Evolutionary conservation across 1,139 yeast genomes (phyloP), one percentile per base, ranked within the genome.

Genomic region (Candida pseudoviswanathii): DNA sequence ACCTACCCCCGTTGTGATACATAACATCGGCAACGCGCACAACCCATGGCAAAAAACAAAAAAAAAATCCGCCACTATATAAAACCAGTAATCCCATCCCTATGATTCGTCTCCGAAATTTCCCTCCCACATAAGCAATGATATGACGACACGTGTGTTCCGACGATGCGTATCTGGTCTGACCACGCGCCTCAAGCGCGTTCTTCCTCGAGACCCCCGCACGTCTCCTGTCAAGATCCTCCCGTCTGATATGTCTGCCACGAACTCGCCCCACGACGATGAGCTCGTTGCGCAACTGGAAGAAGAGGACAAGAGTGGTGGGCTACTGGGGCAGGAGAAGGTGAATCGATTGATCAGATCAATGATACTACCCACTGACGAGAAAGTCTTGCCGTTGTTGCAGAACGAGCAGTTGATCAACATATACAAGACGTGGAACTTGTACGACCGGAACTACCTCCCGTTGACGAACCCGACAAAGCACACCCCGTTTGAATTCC

Each of bases 401-500:
- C 9, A 16, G 6, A 42, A 32, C 25, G 32, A 32, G 9, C 41
- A 26, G 24, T 36, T 53, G 21, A 24, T 16, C 6, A 39, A 44
- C n/a, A 27, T 57, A 26, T 57, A 52, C 32, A 38, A 41, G 2
- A 42, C 52, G 47, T 57, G 58, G 58, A 43, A 50, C n/a, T 7
- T 57, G n/a, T 36, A 51, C 3, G 29, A 30, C 5, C 29, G 16
- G 3, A 27, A 39, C 9, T 33, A 41, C 11, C 43, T 57, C 24
- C 60, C 60, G n/a, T 26, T 52, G 10, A 25, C 26, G 2, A 49
- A 43, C 11, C 54, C 54, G 5, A n/a, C 27, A 2, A 29, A 41
- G 3, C 24, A 21, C 5, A 39, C 48, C 2, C 77, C 77, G 3
- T 71, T 58, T 47, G 53, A 60, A 43, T 71, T 58, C 50, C 64